Base-by-base conservation (phyloP, 345 rosid genomes). In the Arabis alpina region DNA sequence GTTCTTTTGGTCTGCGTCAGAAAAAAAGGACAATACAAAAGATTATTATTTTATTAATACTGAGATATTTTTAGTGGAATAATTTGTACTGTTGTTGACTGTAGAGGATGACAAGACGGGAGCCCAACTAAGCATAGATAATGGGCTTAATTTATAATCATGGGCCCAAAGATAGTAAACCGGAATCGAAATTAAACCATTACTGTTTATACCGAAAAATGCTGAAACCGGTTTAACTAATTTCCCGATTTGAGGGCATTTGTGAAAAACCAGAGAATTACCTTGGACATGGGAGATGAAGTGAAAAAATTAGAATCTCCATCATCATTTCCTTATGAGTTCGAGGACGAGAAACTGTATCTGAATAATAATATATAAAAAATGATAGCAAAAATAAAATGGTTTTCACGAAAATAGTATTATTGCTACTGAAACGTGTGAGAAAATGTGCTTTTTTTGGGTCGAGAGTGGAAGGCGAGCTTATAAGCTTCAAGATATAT, bases 1-100 rank as follows among this genome's bases (percentile, higher is more conserved):
- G 73, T 44, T 74, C 72, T 74, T 67, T 66, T 51, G 6, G 43
- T 74, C 68, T 67, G 68, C 63, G 13, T 9, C 45, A 70, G 15
- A 51, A 14, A 65, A 25, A 49, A 24, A 64, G 2, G 0, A 42
- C 32, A 6, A 59, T 25, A 49, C 57, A 65, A 57, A 30, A 13
- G 6, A 61, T n/a, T 61, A 42, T 8, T 25, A 43, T 36, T 8
- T 34, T 6, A 34, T 6, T 7, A 5, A 5, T 34, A 6, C 0
- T 34, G 8, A 34, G 37, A 34, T 34, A 34, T 34, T 34, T 34
- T 34, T 0, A 52, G 43, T 28, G 8, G 13, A 50, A 19, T 13
- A 8, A 34, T 2, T 40, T 70, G 56, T 2, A 19, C 8, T 34
- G 37, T 28, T 28, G 32, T 13, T 8, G 5, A 60, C 41, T 19